Evolutionary conservation across 2,329 filamentous ascomycete genomes (phyloP), one percentile per base, ranked within the genome.

Genomic region (Ceratocystis smalleyi): DNA sequence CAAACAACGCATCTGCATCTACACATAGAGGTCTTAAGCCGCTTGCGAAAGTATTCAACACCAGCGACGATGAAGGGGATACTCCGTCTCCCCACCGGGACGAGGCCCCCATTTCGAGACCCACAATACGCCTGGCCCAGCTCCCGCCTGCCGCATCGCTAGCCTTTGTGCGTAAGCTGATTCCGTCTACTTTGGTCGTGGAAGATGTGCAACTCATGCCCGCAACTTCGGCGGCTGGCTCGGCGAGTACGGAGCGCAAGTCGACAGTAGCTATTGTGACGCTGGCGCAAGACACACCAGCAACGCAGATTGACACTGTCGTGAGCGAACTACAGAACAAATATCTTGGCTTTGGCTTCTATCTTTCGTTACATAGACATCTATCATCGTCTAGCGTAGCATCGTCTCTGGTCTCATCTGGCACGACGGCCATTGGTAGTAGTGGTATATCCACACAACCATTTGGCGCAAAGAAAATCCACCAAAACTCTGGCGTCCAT

Each of bases 301-400:
- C 87, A 0, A 87, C 85, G 27, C 89, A 95, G 65, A 91, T 96
- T 63, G 91, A 96, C 70, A 80, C 83, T 3, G 82, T 86, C 0
- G 88, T 95, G 62, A 92, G 85, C 71, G 76, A 82, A 2, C 76
- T 96, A 40, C 89, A 95, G 71, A 91, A 94, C 68, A 84, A 81
- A 68, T 96, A 96, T 72, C 77, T 96, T 17, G 91, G 91, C 17
- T 90, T 84, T 72, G 91, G 91, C 4, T 90, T 87, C 75, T 87
- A 91, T 73, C 78, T 96, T 1, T 86, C 83, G 5, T 79, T 95
- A 55, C 89, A 91, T 67, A 81, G 90, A 8, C 88, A 95, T 75
- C 79, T 96, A 3, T 95, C 90, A 0, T 70, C 73, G 5, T 70
- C 70, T 8, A 62, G 59, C 43, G 51, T 55, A 7, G 15, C 24